Conservation (phyloP, 2,329 filamentous ascomycete genomes). For the Cadophora malorum region DNA sequence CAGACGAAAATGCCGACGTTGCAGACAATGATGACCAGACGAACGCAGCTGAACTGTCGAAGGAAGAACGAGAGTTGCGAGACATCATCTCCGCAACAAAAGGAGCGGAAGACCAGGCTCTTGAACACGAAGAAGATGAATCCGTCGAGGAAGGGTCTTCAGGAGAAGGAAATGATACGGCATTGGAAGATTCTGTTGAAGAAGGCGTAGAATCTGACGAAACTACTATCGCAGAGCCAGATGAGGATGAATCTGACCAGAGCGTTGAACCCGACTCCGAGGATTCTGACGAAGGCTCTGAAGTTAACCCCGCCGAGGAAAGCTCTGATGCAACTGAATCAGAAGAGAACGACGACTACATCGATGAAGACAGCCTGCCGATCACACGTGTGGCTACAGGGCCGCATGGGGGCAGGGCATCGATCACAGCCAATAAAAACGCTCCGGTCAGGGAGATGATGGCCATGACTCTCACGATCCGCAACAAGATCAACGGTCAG, state of each 20-base stretch:
- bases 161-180: conserved; percentile 9
- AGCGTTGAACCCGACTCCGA: not conserved
- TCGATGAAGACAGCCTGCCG: not conserved
- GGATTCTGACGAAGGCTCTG: not conserved
- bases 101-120: not conserved
- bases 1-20: conserved; percentile 23
- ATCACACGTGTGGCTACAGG: not conserved
- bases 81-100: conserved; percentile 1
- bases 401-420: not conserved
- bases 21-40: conserved; percentile 31
- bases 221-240: not conserved
- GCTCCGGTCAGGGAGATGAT: conserved; percentile 26
- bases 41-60: conserved; percentile 29
- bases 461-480: conserved; percentile 70
- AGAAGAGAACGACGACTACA: not conserved
- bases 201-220: not conserved
- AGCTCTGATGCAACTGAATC: not conserved
- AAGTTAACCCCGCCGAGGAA: not conserved
- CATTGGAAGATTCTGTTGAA: conserved; percentile 5
- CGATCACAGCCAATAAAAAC: not conserved
- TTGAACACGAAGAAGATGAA: conserved; percentile 17
- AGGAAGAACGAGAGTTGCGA: not conserved
- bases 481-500: conserved; percentile 73
- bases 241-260: conserved; percentile 3
- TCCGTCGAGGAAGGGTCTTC: conserved; percentile 17